These are phyloP conservation scores for Sisymbrium altissimum DNA, from an alignment of 345 rosid genomes.

Conservation along the genomic window DNA sequence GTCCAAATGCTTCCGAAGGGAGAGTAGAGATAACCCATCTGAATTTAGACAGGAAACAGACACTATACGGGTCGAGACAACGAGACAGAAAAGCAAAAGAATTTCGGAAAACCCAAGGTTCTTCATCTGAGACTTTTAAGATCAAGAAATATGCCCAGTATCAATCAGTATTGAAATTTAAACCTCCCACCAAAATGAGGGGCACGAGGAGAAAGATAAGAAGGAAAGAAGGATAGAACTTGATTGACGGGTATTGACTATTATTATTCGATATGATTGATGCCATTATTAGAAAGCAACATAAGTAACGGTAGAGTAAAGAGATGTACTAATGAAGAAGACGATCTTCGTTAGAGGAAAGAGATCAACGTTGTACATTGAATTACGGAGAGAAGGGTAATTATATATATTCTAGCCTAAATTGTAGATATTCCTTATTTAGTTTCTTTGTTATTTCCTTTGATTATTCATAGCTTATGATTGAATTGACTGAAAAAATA, in stretches of 20 bases:
- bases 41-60: conserved; percentile 36
- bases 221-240: not conserved
- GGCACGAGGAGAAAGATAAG: not conserved
- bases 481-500: not conserved
- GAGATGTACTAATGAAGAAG: not conserved
- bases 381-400: not conserved
- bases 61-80: conserved; percentile 2
- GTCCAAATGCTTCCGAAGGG: conserved; percentile 47
- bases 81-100: not conserved
- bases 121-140: conserved; percentile 14
- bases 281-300: not conserved
- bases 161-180: not conserved
- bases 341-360: not conserved
- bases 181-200: conserved; percentile 1
- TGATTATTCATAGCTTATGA: not conserved
- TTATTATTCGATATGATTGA: not conserved
- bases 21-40: conserved; percentile 51
- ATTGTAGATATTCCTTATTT: not conserved
- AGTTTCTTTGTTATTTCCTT: not conserved
- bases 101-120: not conserved
- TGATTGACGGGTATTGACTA: not conserved
- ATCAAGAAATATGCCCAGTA: conserved; percentile 16
- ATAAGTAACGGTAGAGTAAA: not conserved
- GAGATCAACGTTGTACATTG: not conserved
- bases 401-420: not conserved